These are phyloP conservation scores for Teratosphaeria zuluensis DNA, from an alignment of 2,329 filamentous ascomycete genomes.

Conservation along the genomic window DNA sequence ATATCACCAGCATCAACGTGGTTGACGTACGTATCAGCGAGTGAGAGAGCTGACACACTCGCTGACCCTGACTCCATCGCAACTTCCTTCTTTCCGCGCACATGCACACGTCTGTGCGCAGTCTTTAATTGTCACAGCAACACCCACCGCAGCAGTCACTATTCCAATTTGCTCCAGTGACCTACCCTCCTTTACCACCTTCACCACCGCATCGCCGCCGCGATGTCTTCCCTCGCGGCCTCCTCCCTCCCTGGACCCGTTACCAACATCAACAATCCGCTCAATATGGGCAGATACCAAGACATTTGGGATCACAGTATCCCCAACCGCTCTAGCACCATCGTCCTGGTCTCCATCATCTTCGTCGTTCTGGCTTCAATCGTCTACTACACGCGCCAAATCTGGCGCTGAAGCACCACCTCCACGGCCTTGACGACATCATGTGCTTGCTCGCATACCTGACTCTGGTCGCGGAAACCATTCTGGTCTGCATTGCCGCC, in stretches of 20 bases:
- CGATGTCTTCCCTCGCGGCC: not conserved
- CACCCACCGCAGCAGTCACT: not conserved
- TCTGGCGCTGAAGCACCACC: conserved; percentile 11
- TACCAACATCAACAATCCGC: not conserved
- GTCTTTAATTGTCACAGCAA: not conserved
- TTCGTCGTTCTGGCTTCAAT: conserved; percentile 12
- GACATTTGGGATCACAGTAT: conserved; percentile 1
- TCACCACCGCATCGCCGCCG: not conserved
- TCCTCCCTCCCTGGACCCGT: not conserved
- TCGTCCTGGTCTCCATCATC: conserved; percentile 11
- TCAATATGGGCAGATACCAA: not conserved
- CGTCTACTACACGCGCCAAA: conserved; percentile 11
- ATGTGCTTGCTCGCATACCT: conserved; percentile 14
- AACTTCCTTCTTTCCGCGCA: not conserved
- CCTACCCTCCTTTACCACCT: not conserved
- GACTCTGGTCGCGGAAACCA: conserved; percentile 10
- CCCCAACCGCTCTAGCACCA: conserved; percentile 9
- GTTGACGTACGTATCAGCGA: not conserved
- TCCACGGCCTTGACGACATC: conserved; percentile 13
- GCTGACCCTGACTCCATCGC: not conserved
- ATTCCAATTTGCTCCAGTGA: not conserved
- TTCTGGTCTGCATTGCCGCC: conserved; percentile 11
- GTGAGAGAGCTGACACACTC: not conserved
- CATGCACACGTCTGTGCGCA: not conserved
- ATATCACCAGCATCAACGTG: not conserved